Conservation (phyloP, 208 protist genomes). For the Trypanosoma rangeli region DNA sequence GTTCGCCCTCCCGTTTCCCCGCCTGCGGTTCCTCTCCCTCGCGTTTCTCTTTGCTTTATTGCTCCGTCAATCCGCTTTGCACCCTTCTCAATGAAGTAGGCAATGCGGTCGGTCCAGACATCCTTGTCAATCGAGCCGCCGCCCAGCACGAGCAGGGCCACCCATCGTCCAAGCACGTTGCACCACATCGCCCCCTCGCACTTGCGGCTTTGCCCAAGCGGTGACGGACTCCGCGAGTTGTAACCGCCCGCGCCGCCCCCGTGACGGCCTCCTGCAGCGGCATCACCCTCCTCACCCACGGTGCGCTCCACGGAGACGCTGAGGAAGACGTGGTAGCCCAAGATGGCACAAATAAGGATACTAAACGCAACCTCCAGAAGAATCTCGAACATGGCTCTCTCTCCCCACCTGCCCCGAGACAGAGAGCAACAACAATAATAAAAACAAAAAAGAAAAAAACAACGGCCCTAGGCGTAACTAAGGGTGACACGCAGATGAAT, state of each 20-base stretch:
- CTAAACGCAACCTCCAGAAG: constrained; percentile 72
- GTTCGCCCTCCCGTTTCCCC: constrained; percentile 1
- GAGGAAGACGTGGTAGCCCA: constrained; percentile 74
- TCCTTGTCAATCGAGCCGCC: constrained; percentile 57
- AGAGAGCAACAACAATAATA: constrained; percentile 5
- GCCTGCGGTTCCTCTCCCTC: constrained; percentile 4
- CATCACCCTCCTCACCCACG: constrained; percentile 7
- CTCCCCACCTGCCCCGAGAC: background rate
- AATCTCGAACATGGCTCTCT: constrained; percentile 42
- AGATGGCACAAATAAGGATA: constrained; percentile 39
- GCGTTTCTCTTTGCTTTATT: constrained; percentile 8
- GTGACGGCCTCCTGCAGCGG: background rate
- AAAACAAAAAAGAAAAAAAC: constrained; percentile 17
- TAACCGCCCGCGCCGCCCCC: background rate
- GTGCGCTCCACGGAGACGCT: constrained; percentile 41
- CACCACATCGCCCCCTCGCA: constrained; percentile 63
- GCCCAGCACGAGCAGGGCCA: constrained; percentile 59
- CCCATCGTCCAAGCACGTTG: constrained; percentile 59
- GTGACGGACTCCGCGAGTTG: background rate
- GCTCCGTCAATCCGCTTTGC: constrained; percentile 14
- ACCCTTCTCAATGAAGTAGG: constrained; percentile 35
- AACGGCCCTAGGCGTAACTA: too few species aligned
- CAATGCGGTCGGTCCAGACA: constrained; percentile 65
- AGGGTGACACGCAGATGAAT: too few species aligned
- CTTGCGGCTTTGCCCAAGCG: constrained; percentile 15